Evolutionary conservation across 352 stramenopile species (phyloP), one percentile per base, ranked within the genome.

Genomic region (Phytopythium cucurbitacearum): DNA sequence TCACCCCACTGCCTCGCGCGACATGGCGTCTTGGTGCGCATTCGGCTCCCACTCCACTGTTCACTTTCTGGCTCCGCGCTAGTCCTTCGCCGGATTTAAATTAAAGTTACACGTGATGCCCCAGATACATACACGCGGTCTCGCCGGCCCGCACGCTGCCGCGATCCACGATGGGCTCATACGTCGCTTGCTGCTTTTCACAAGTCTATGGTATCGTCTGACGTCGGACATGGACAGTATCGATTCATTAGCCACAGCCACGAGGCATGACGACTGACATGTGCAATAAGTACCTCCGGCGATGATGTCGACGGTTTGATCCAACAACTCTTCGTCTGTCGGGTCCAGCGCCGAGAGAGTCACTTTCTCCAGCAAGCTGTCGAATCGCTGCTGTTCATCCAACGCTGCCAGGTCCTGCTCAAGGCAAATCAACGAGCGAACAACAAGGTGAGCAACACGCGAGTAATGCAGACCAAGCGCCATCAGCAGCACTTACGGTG

Each of bases 341-440:
- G 76, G 76, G 43, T 87, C 73, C 33, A 85, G 69, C 45, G 69
- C 67, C 4, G 76, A 85, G 35, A 87, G 53, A 35, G 70, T 76
- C 39, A 84, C 73, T 56, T 87, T 87, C 43, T 85, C 76, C 37
- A 87, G 54, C 36, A 87, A 65, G 21, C 73, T 73, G 37, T 87
- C 76, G 51, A 80, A 87, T 39, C 71, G 64, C 57, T 85, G 73
- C 54, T 83, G 71, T 35, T 87, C 76, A 38, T 87, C 76, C 28
- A 81, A 49, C 12, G 59, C 65, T 33, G 60, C 72, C 44, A 83
- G 40, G 39, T 87, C 76, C 76, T 87, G 46, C 21, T 28, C 21
- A 28, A 28, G 21, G 21, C 7, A 61, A 16, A 15, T 0, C 42
- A 4, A 10, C 49, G 40, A 56, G 36, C 16, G 32, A 33, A 54